Evolutionary conservation across 352 stramenopile species (phyloP).

Genomic region (Phytophthora palmivora): DNA sequence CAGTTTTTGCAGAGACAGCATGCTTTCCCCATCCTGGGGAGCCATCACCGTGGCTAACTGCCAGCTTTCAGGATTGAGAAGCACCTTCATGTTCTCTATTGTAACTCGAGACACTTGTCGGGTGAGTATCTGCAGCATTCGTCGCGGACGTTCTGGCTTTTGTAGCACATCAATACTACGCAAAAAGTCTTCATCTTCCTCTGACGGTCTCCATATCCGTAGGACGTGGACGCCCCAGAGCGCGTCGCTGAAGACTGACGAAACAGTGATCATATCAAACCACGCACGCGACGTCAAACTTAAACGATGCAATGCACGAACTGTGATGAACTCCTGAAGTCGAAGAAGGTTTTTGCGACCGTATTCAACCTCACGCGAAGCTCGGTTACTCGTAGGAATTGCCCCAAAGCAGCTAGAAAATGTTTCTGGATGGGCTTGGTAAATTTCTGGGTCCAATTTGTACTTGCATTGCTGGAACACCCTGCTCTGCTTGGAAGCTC

Average conservation of each 20-base stretch:
- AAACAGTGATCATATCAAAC: constrained; percentile 52
- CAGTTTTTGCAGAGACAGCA: constrained; percentile 18
- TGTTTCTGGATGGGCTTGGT: constrained; percentile 38
- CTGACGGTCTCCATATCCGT: constrained; percentile 46
- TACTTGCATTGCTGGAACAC: constrained; percentile 54
- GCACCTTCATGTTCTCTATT: constrained; percentile 62
- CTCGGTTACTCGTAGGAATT: constrained; percentile 22
- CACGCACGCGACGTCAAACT: constrained; percentile 57
- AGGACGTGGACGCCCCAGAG: constrained; percentile 59
- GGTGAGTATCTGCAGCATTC: constrained; percentile 61
- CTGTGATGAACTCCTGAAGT: constrained; percentile 53
- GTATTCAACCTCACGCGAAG: constrained; percentile 13
- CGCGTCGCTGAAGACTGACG: constrained; percentile 44
- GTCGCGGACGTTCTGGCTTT: constrained; percentile 48
- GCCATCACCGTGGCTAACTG: constrained; percentile 53
- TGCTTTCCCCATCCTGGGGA: constrained; percentile 5
- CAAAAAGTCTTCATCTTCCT: constrained; percentile 47
- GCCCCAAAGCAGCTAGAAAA: constrained; percentile 45
- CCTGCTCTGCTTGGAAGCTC: constrained; percentile 27
- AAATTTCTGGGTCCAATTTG: constrained; percentile 52
- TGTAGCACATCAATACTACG: constrained; percentile 49
- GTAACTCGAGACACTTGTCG: constrained; percentile 49
- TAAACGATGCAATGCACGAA: constrained; percentile 49
- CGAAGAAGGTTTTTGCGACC: constrained; percentile 49
- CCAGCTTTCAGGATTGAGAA: constrained; percentile 58